phyloP scores from a whole-genome alignment of 140 eudicot genomes.

The Oenanthe javanica region DNA sequence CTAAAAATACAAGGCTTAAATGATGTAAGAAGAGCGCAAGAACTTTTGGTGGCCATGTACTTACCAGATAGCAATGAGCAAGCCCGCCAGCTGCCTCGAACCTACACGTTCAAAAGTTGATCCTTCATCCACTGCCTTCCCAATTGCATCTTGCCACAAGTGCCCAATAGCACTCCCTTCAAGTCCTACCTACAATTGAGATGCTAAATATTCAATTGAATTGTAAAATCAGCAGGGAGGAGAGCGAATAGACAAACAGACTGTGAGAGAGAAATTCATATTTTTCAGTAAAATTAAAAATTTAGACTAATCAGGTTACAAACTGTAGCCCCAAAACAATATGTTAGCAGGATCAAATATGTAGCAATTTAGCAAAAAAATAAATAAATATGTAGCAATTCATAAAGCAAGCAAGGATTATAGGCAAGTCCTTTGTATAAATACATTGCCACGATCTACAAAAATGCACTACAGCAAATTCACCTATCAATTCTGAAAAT shows the following conservation, averaged over 20 bases:
- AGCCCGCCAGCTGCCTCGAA: conserved; percentile 84
- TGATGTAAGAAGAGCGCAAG: neutral
- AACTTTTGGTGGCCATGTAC: neutral
- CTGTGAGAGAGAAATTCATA: neutral
- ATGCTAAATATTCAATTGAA: conserved; percentile 13
- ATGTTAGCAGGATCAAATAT: too few relatives aligned
- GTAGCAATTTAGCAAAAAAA: too few relatives aligned
- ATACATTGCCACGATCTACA: neutral
- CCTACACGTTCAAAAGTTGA: conserved; percentile 87
- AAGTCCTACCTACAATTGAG: conserved; percentile 77
- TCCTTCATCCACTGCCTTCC: conserved; percentile 87
- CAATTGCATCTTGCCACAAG: conserved; percentile 95
- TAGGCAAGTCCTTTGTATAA: neutral
- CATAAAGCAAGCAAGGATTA: neutral
- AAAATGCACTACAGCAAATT: neutral
- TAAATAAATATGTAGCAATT: too few relatives aligned
- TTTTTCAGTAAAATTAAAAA: neutral
- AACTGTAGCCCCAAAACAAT: too few relatives aligned
- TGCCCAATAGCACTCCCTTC: conserved; percentile 98
- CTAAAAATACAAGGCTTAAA: neutral
- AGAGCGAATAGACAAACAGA: neutral
- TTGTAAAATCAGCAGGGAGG: neutral
- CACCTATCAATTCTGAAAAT: neutral
- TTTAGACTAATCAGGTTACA: too few relatives aligned
- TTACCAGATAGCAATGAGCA: conserved; percentile 96